phyloP scores from a whole-genome alignment of 495 filamentous ascomycete genomes.

The Clohesyomyces aquaticus region DNA sequence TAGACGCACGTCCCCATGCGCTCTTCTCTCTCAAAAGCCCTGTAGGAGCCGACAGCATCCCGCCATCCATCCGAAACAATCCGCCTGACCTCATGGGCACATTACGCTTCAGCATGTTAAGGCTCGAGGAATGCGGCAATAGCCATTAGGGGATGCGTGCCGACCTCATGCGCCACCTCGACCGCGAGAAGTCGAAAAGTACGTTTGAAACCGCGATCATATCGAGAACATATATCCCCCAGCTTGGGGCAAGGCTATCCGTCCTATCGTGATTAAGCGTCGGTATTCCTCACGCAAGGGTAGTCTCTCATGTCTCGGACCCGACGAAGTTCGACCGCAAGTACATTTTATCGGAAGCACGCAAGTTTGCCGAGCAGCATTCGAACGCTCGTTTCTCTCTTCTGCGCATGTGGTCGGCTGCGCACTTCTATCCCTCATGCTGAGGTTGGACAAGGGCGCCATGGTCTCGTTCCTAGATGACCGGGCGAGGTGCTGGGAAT shows the following conservation, averaged over 20 bases:
- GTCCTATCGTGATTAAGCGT: too few species aligned
- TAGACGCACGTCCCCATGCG: conserved; percentile 51
- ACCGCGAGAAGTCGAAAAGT: background rate
- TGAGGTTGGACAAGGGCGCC: conserved; percentile 45
- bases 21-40: too few species aligned
- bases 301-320: background rate
- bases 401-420: conserved; percentile 55
- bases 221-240: too few species aligned
- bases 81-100: background rate
- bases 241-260: too few species aligned
- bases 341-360: conserved; percentile 3
- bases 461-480: conserved; percentile 49
- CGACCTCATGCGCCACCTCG: background rate
- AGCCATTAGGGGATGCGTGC: background rate
- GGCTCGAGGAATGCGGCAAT: background rate
- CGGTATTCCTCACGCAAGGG: background rate
- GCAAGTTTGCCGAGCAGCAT: conserved; percentile 2
- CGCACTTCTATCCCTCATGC: conserved; percentile 57
- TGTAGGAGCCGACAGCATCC: too few species aligned
- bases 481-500: conserved; percentile 51
- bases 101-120: background rate
- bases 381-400: conserved; percentile 49
- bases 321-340: background rate
- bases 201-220: too few species aligned
- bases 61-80: background rate